A percentile compares a stretch with the other conserved stretches of the same genome.
Evolutionary conservation across 768 basidiomycete species (phyloP).

Genomic region (Chalciporus piperatus): DNA sequence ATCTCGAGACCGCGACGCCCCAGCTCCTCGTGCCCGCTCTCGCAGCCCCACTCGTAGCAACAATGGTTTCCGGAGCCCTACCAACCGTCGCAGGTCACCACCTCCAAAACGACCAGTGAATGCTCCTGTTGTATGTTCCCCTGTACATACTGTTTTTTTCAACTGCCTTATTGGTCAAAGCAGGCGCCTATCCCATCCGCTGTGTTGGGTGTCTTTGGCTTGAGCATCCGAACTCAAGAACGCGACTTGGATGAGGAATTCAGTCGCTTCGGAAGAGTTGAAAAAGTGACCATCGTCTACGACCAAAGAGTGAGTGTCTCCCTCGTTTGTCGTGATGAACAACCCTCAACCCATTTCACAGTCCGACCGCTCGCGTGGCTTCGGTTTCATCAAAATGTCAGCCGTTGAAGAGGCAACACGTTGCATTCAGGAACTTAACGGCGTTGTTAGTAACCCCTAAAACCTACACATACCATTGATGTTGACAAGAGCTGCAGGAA

Average conservation of each 20-base stretch:
- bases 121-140: conserved; percentile 66
- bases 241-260: conserved; percentile 96
- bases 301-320: conserved; percentile 78
- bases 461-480: background rate
- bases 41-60: conserved; percentile 59
- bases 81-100: conserved; percentile 55
- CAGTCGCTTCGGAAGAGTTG: conserved; percentile 79
- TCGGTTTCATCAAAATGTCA: conserved; percentile 96
- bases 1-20: conserved; percentile 53
- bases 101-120: conserved; percentile 63
- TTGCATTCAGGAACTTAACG: conserved; percentile 90
- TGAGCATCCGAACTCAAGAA: conserved; percentile 92
- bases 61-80: conserved; percentile 57
- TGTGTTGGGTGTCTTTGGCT: conserved; percentile 96
- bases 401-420: conserved; percentile 82
- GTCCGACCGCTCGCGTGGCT: conserved; percentile 96
- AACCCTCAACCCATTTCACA: conserved; percentile 33
- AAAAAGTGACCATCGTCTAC: conserved; percentile 95
- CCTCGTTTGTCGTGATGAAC: background rate
- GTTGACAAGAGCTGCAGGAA: conserved; percentile 49
- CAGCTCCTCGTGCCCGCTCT: conserved; percentile 60
- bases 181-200: conserved; percentile 86
- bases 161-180: conserved; percentile 39
- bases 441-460: conserved; percentile 58
- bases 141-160: conserved; percentile 10